phyloP scores from a whole-genome alignment of 257 asterid genomes.

The Gentiana straminea region DNA sequence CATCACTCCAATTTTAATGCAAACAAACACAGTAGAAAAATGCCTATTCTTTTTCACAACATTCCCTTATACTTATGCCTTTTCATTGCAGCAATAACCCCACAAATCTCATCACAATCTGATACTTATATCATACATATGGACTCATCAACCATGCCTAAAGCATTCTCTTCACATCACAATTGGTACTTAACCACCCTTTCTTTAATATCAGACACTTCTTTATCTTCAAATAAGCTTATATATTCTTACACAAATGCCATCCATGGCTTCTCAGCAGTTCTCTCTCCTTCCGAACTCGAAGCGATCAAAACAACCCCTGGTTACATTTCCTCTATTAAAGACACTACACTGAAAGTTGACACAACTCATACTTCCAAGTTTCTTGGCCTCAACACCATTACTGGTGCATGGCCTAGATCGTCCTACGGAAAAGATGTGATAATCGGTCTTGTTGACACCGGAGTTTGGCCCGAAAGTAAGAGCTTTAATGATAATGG shows the following conservation, averaged over 20 bases:
- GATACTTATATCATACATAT: constrained; percentile 28
- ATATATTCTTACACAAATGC: constrained; percentile 29
- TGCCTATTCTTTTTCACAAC: no score
- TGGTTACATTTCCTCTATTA: constrained; percentile 29
- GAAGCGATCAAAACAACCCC: constrained; percentile 24
- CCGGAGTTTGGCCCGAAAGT: constrained; percentile 48
- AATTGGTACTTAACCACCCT: constrained; percentile 22
- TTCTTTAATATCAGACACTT: background rate
- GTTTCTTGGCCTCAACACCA: constrained; percentile 27
- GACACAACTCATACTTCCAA: constrained; percentile 35
- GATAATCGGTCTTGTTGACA: constrained; percentile 33
- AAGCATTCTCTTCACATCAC: constrained; percentile 19
- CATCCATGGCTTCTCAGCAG: constrained; percentile 32
- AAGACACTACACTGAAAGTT: constrained; percentile 25
- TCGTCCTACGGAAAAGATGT: constrained; percentile 23
- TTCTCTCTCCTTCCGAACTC: constrained; percentile 19
- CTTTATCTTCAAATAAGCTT: constrained; percentile 12
- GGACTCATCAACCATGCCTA: constrained; percentile 25
- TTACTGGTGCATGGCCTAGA: constrained; percentile 19
- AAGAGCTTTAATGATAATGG: constrained; percentile 27
- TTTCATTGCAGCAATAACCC: no score
- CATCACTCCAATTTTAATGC: no score
- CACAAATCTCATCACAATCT: no score
- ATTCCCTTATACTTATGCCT: no score
- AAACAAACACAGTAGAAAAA: no score